Evolutionary conservation across 164 flowering plant genomes (phyloP).

Genomic region (Magnolia kwangsiensis): DNA sequence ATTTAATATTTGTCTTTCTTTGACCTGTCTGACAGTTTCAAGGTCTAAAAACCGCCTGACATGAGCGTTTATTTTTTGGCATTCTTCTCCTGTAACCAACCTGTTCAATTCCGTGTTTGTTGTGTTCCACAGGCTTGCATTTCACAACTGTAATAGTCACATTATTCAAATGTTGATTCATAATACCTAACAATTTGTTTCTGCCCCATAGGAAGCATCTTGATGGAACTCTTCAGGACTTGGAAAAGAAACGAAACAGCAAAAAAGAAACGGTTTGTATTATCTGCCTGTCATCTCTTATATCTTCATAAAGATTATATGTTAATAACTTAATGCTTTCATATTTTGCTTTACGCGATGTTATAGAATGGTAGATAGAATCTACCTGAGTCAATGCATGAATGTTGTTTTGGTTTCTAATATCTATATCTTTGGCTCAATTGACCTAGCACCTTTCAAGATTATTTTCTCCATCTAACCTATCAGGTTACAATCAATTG

Average conservation of each 20-base stretch:
- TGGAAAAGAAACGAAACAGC: slow-evolving; percentile 87
- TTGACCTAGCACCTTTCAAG: too few relatives aligned
- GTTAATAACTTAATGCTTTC: too few relatives aligned
- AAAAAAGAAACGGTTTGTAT: slow-evolving; percentile 77
- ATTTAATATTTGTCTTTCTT: too few relatives aligned
- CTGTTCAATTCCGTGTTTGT: too few relatives aligned
- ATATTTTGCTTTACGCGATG: neutral
- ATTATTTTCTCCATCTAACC: too few relatives aligned
- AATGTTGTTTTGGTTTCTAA: neutral
- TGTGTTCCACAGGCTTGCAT: too few relatives aligned
- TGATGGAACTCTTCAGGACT: slow-evolving; percentile 80
- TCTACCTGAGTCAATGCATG: neutral
- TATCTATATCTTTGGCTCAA: too few relatives aligned
- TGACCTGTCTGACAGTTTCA: too few relatives aligned
- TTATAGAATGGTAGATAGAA: neutral
- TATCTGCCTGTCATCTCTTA: neutral
- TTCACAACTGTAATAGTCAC: neutral
- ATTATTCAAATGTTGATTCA: neutral
- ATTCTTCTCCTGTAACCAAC: too few relatives aligned
- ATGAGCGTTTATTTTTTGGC: too few relatives aligned
- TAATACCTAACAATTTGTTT: neutral
- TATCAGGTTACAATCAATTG: neutral
- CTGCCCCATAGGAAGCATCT: slow-evolving; percentile 66
- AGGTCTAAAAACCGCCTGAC: too few relatives aligned
- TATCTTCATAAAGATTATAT: neutral